Percentiles rank a stretch among this genome's conserved stretches.
Evolutionary conservation across 768 basidiomycete species (phyloP).

Genomic region (Ramaria sp.): DNA sequence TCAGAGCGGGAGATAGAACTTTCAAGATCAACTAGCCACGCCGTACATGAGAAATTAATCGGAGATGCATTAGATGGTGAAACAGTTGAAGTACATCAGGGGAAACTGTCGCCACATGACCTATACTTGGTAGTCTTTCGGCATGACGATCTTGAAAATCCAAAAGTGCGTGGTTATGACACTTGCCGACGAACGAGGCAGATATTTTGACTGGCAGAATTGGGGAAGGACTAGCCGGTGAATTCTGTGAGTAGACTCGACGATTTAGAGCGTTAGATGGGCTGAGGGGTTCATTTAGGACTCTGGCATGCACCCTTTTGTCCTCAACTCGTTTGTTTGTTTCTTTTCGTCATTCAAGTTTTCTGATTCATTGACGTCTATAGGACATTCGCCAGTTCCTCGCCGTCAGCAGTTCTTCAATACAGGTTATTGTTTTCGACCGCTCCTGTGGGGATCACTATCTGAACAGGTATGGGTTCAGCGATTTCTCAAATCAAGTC

Average conservation of each 20-base stretch:
- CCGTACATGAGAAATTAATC: too few species aligned
- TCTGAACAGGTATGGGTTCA: slow-evolving; percentile 3
- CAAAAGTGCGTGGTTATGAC: slow-evolving; percentile 1
- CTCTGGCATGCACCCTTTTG: background rate
- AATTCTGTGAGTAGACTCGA: background rate
- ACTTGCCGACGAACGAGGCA: too few species aligned
- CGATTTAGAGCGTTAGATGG: background rate
- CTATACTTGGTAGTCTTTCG: slow-evolving; percentile 6
- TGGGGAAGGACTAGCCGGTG: background rate
- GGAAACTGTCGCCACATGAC: background rate
- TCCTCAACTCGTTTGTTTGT: slow-evolving; percentile 7
- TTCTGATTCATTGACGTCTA: too few species aligned
- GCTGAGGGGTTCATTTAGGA: background rate
- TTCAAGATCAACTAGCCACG: too few species aligned
- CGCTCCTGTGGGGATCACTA: slow-evolving; percentile 3
- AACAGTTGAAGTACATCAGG: background rate
- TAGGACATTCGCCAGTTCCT: slow-evolving; percentile 3
- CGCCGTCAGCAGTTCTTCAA: background rate
- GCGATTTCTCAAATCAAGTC: too few species aligned
- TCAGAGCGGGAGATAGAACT: too few species aligned
- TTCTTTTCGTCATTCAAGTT: too few species aligned
- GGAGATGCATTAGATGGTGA: background rate
- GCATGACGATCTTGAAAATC: slow-evolving; percentile 4
- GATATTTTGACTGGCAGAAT: background rate
- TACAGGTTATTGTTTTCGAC: slow-evolving; percentile 1